Evolutionary conservation across 176 grass and related monocot species (phyloP).

Genomic region (Typha latifolia): DNA sequence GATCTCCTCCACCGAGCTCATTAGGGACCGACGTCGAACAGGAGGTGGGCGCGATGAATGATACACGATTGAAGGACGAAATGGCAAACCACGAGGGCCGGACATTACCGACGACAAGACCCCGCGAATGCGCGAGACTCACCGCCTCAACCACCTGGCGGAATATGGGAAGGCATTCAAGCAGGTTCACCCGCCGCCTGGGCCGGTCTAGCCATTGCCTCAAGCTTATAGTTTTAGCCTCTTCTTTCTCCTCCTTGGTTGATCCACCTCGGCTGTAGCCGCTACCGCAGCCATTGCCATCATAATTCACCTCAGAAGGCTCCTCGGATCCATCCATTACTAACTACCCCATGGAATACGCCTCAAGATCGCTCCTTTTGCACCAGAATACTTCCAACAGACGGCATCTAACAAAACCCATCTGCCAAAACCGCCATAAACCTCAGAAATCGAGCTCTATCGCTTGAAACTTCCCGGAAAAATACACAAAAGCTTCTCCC

Average conservation of each 20-base stretch:
- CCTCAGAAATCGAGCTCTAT: no score
- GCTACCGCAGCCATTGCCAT: no score
- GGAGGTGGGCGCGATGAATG: conserved; percentile 80
- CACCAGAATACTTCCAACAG: no score
- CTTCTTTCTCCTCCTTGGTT: no score
- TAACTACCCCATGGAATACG: no score
- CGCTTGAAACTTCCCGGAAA: no score
- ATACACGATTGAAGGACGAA: conserved; percentile 53
- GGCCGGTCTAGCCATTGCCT: conserved; percentile 76
- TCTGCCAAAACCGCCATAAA: no score
- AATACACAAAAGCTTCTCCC: no score
- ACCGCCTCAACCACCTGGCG: conserved; percentile 79
- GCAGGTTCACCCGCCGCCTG: conserved; percentile 39
- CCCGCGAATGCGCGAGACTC: conserved; percentile 65
- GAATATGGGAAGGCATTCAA: conserved; percentile 78
- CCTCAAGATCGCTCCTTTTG: no score
- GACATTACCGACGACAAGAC: conserved; percentile 63
- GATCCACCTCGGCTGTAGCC: neutral
- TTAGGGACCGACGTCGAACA: conserved; percentile 33
- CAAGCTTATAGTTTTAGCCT: conserved; percentile 11
- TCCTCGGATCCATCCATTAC: no score
- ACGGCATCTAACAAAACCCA: no score
- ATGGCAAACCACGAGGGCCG: conserved; percentile 88
- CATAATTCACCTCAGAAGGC: no score
- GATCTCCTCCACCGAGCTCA: conserved; percentile 24